Evolutionary conservation across 2,329 filamentous ascomycete genomes (phyloP).

Genomic region (Ophioceras dolichostomum): DNA sequence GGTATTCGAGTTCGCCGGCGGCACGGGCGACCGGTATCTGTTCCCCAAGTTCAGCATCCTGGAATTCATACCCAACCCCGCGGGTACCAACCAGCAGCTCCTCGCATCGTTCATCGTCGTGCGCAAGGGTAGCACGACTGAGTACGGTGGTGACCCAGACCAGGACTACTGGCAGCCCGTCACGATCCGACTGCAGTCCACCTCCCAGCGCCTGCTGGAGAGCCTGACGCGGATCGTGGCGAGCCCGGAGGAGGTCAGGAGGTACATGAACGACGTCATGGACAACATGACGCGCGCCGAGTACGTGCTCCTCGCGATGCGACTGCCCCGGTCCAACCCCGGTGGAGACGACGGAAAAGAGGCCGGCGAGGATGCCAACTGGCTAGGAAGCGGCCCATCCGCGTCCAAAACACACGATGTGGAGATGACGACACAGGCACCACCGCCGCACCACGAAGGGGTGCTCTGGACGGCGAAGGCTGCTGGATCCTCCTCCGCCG

Average conservation of each 20-base stretch:
- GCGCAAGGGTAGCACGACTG: slow-evolving; percentile 55
- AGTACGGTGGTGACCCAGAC: slow-evolving; percentile 49
- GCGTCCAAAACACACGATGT: too few relatives aligned
- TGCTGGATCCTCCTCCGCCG: background rate
- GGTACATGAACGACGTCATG: slow-evolving; percentile 62
- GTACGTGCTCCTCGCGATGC: slow-evolving; percentile 55
- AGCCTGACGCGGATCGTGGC: slow-evolving; percentile 49
- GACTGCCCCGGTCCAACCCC: slow-evolving; percentile 42
- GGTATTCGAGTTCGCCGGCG: slow-evolving; percentile 55
- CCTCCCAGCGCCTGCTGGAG: slow-evolving; percentile 44
- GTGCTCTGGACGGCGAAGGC: slow-evolving; percentile 10
- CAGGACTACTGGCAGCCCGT: slow-evolving; percentile 69
- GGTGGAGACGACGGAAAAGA: slow-evolving; percentile 20
- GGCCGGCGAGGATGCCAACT: slow-evolving; percentile 11
- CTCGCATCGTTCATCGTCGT: slow-evolving; percentile 69
- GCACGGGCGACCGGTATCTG: slow-evolving; percentile 61
- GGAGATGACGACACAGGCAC: too few relatives aligned
- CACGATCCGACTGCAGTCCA: slow-evolving; percentile 45
- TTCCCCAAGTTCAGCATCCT: slow-evolving; percentile 71
- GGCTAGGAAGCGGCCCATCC: too few relatives aligned
- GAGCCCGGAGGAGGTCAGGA: slow-evolving; percentile 47
- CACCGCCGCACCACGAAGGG: slow-evolving; percentile 7
- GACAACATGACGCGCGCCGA: slow-evolving; percentile 56
- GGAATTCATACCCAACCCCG: slow-evolving; percentile 43
- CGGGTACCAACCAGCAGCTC: slow-evolving; percentile 43